Evolutionary conservation across 257 asterid genomes (phyloP), one percentile per base, ranked within the genome.

Genomic region (Thymus quinquecostatus): DNA sequence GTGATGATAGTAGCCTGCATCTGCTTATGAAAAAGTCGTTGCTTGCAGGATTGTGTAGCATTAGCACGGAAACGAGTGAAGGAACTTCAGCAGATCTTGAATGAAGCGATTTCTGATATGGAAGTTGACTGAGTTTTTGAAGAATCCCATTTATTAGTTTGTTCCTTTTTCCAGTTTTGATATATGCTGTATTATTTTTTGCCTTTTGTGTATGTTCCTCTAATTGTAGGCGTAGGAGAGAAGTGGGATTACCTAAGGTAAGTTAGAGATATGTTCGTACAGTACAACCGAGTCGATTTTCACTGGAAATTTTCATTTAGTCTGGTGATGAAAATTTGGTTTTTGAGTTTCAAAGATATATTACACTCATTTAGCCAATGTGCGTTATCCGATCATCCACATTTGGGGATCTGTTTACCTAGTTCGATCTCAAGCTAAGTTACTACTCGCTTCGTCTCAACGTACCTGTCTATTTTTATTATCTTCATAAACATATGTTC

Each of bases 101-200:
- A 83, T 56, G 98, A 86, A 75, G 95, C 92, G 6, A 58, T 83
- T 72, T 86, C 91, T 54, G 91, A 84, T 72, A 84, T 92, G 98
- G 95, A 86, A 55, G 81, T 85, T 54, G 96, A 89, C 77, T 85
- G 79, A 79, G 70, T 38, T 67, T 56, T 47, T 28, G 29, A 13
- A 6, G 36, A 75, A 53, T 40, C 49, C 70, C 14, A 0, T 61
- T 8, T 29, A 27, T 38, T 49, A 29, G 50, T 49, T 64, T 28
- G 40, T 64, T 48, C 59, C n/a, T 29, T 30, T 30, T 69, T 11
- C 8, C 1, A 0, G 14, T 21, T 8, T 60, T 6, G 2, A 8
- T 55, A 3, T 2, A 27, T 1, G 28, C 21, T 8, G 1, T 57
- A 6, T 58, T 4, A 30, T 10, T 12, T 5, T 33, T 54, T 21